Conservation (phyloP, 176 grass and related monocot species). For the Zoysia japonica region DNA sequence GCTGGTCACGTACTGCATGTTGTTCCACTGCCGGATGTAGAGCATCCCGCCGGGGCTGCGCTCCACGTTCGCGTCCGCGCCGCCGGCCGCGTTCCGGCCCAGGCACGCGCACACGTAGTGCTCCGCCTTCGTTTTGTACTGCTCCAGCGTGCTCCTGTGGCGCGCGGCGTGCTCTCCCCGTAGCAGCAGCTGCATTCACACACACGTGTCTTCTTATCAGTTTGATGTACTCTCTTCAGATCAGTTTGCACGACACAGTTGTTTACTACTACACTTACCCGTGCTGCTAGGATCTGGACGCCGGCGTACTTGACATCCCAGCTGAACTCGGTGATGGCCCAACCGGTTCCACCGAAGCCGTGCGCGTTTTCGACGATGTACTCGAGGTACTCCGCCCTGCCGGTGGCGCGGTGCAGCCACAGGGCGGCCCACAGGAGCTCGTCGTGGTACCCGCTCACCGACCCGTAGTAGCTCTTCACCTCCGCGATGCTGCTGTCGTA, state of each 20-base stretch:
- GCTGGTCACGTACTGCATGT: constrained; percentile 85
- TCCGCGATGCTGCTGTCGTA: constrained; percentile 80
- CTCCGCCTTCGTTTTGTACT: constrained; percentile 75
- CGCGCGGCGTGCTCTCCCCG: constrained; percentile 43
- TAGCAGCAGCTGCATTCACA: constrained; percentile 45
- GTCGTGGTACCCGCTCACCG: constrained; percentile 81
- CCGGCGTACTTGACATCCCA: constrained; percentile 95
- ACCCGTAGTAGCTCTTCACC: constrained; percentile 89
- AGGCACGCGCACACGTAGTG: constrained; percentile 72
- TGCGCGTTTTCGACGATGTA: constrained; percentile 70
- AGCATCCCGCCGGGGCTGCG: constrained; percentile 71
- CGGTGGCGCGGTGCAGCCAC: constrained; percentile 81
- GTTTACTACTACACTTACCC: constrained; percentile 29
- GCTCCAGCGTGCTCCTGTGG: constrained; percentile 55
- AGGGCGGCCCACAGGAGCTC: constrained; percentile 85
- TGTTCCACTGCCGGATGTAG: constrained; percentile 82
- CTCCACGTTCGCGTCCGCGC: constrained; percentile 56
- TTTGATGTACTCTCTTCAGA: neutral
- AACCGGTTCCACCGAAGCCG: constrained; percentile 66
- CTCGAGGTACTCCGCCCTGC: constrained; percentile 53
- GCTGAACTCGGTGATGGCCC: constrained; percentile 89
- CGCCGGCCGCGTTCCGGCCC: constrained; percentile 46
- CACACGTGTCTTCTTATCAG: neutral
- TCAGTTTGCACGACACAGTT: neutral
- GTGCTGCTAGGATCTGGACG: constrained; percentile 72